Evolutionary conservation across 768 basidiomycete species (phyloP).

Genomic region (Cystoderma amianthinum): DNA sequence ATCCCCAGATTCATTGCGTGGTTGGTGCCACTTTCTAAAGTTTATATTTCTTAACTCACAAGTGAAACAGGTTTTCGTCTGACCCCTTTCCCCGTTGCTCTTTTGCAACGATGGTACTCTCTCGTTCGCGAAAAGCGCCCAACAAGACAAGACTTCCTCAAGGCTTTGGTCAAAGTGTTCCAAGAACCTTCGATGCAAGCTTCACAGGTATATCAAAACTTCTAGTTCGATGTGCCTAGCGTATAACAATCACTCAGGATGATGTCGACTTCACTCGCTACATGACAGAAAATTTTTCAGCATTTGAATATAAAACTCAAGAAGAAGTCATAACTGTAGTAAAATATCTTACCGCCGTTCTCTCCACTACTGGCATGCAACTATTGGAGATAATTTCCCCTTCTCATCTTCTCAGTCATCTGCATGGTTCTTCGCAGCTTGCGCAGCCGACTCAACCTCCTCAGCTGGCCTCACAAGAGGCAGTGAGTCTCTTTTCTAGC

Average conservation of each 20-base stretch:
- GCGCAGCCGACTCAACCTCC: too few species aligned
- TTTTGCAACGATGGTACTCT: constrained; percentile 87
- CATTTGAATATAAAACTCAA: constrained; percentile 91
- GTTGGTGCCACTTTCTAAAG: constrained; percentile 19
- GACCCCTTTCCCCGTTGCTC: constrained; percentile 58
- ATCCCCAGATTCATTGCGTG: constrained; percentile 39
- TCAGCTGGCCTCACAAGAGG: not conserved
- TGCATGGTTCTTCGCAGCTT: constrained; percentile 29
- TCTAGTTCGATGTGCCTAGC: not conserved
- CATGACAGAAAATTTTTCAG: constrained; percentile 90
- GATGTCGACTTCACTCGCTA: constrained; percentile 86
- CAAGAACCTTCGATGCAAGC: constrained; percentile 59
- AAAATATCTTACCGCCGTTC: constrained; percentile 64
- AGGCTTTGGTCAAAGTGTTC: constrained; percentile 75
- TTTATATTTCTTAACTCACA: not conserved
- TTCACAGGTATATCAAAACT: constrained; percentile 38
- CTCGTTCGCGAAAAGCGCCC: constrained; percentile 88
- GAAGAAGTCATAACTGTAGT: constrained; percentile 89
- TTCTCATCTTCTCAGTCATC: constrained; percentile 57
- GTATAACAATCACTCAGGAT: constrained; percentile 49
- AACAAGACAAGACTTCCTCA: constrained; percentile 81
- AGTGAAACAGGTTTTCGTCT: constrained; percentile 51
- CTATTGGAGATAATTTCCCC: constrained; percentile 72
- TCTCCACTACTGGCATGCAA: constrained; percentile 79
- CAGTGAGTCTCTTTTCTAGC: not conserved